Percentiles rank a stretch among this genome's conserved stretches.
These are phyloP conservation scores for Chenopodium berlandieri DNA, from an alignment of 148 eudicot genomes.

Conservation along the genomic window DNA sequence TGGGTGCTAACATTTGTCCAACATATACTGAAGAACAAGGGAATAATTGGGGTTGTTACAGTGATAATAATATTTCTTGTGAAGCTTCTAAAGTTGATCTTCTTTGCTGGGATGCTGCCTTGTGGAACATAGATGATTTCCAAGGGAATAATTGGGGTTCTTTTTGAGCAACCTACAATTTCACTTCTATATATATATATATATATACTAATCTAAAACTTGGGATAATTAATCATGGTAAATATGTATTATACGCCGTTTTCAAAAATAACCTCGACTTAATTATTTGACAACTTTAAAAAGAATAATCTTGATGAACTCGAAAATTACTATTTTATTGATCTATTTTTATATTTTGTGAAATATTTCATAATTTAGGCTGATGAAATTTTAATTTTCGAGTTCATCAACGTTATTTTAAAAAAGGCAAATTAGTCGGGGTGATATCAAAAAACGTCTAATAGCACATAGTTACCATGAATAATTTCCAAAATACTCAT, in stretches of 20 bases:
- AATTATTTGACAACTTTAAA: neutral
- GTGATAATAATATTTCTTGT: conserved; percentile 26
- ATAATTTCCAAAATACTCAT: neutral
- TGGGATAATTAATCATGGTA: too few species aligned
- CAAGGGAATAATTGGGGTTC: conserved; percentile 34
- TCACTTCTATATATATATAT: neutral
- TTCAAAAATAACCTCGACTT: neutral
- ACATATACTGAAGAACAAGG: conserved; percentile 38
- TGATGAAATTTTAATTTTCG: neutral
- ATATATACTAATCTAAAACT: too few species aligned
- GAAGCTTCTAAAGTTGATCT: conserved; percentile 41
- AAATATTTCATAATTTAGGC: too few species aligned
- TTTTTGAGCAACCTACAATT: conserved; percentile 4
- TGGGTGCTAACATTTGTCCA: conserved; percentile 5
- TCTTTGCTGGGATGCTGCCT: conserved; percentile 44
- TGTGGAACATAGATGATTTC: conserved; percentile 59
- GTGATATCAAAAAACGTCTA: neutral
- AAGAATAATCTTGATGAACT: neutral
- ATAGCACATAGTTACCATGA: neutral
- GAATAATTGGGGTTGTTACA: neutral
- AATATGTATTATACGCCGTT: too few species aligned
- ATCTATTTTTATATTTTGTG: too few species aligned
- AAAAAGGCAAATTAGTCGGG: neutral
- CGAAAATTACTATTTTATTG: too few species aligned
- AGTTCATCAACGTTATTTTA: neutral